Evolutionary conservation across 2,329 filamentous ascomycete genomes (phyloP), one percentile per base, ranked within the genome.

Genomic region (Periconia digitata): DNA sequence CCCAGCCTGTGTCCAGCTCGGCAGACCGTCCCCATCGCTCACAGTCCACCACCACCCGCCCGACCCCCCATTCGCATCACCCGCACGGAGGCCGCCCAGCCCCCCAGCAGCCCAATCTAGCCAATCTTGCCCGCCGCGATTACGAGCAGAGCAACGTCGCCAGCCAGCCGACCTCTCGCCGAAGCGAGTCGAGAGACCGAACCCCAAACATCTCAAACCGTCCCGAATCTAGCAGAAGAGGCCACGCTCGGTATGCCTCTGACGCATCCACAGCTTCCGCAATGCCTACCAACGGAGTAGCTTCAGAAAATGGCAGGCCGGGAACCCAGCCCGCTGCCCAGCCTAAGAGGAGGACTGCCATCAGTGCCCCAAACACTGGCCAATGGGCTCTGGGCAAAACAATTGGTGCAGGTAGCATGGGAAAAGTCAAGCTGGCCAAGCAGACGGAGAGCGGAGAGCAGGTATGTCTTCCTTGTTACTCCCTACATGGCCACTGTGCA

Each of bases 381-480:
- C 90, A 92, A 77, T 99, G 92, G 91, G 85, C 91, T 47, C 79
- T 99, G 44, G 92, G 92, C 50, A 97, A 97, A 79, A 97, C 94
- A 3, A 94, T 99, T 63, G 94, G 94, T 51, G 91, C 92, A 44
- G 94, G 94, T 43, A 97, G 92, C 72, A 99, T 99, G 94, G 94
- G 94, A 56, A 97, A 97, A 73, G 94, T 99, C 54, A 97, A 97
- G 76, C 79, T 99, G 58, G 94, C 94, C 20, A 89, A 89, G 63
- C 95, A 95, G 72, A 82, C 87, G 59, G 92, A 95, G 63, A 89
- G 89, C 17, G 89, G 87, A 60, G 94, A 97, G 77, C 89, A 96
- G 84, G 90, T 92, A 75, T 63, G 80, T 60, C 13, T 29, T 34
- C 40, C 20, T 20, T 39, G 18, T 12, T 39, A 8, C 32, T n/a